Evolutionary conservation across 2,329 filamentous ascomycete genomes (phyloP), one percentile per base, ranked within the genome.

Genomic region (Cytospora piceicola): DNA sequence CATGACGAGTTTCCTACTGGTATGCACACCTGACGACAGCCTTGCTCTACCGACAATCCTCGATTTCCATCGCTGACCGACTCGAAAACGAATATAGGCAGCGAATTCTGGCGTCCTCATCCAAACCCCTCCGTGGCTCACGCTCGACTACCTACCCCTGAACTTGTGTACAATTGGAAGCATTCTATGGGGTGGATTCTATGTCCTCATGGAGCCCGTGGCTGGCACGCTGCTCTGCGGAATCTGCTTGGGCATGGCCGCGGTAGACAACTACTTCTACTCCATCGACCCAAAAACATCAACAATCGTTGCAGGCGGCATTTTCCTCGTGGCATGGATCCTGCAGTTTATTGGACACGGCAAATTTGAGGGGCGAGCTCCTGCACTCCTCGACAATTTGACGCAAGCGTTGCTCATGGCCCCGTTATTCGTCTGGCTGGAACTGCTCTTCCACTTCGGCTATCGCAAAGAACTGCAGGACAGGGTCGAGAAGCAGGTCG

Each of bases 391-490:
- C 57, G 94, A 98, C 79, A 98, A 97, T 74, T 79, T 98, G 52
- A 83, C 96, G 57, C 95, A 98, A 79, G 94, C 95, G 32, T 78
- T 98, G 69, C 94, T 98, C 74, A 83, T 98, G 29, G 95, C 95
- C 0, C 95, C 95, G 11, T 90, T 99, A 73, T 99, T 98, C 72
- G 94, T 98, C 66, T 99, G 95, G 92, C 90, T 99, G 72, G 94
- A 98, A 80, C 80, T 96, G 29, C 83, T 99, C 30, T 99, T 99
- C 82, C 88, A 84, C 73, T 86, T 96, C 59, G 95, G 95, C 58
- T 99, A 98, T 78, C 87, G 95, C 67, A 91, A 90, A 1, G 93
- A 96, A 77, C 82, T 99, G 71, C 93, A 94, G 80, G 84, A 85
- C 67, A 88, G 94, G 59, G 87, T 98, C 54, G 88, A 94, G 68